phyloP scores from a whole-genome alignment of 148 eudicot genomes.

The Talinum fruticosum region DNA sequence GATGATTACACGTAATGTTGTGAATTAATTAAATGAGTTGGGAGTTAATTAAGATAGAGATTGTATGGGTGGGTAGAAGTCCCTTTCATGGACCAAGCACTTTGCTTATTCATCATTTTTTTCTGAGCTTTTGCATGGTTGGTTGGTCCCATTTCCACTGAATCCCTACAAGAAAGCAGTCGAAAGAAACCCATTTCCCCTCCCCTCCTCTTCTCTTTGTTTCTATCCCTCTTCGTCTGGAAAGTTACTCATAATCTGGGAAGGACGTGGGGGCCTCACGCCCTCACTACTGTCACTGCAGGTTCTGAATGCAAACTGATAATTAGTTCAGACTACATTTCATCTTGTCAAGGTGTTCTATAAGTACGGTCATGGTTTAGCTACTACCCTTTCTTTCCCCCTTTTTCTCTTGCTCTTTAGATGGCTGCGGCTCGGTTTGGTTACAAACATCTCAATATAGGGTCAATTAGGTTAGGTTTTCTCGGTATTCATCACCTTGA shows the following conservation, averaged over 20 bases:
- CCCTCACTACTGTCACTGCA: too few species aligned
- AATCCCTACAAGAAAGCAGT: not conserved
- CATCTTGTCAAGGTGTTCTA: not conserved
- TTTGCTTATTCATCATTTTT: not conserved
- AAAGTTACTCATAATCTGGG: too few species aligned
- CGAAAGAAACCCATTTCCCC: too few species aligned
- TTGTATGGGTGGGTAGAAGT: not conserved
- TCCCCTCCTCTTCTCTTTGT: too few species aligned
- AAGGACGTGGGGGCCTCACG: not conserved
- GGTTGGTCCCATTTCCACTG: not conserved
- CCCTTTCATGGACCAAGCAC: not conserved
- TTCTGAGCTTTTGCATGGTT: not conserved
- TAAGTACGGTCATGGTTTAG: not conserved
- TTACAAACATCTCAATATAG: too few species aligned
- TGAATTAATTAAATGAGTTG: too few species aligned
- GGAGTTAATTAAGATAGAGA: too few species aligned
- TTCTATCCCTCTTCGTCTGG: not conserved
- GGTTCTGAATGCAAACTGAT: too few species aligned
- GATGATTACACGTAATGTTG: too few species aligned
- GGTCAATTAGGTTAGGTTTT: too few species aligned
- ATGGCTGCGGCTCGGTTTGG: too few species aligned
- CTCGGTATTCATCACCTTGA: too few species aligned
- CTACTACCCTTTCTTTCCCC: not conserved
- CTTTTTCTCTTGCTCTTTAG: not conserved
- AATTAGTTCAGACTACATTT: not conserved